Base-by-base conservation (phyloP, 1,284 basidiomycete genomes). In the Tilletia indica region DNA sequence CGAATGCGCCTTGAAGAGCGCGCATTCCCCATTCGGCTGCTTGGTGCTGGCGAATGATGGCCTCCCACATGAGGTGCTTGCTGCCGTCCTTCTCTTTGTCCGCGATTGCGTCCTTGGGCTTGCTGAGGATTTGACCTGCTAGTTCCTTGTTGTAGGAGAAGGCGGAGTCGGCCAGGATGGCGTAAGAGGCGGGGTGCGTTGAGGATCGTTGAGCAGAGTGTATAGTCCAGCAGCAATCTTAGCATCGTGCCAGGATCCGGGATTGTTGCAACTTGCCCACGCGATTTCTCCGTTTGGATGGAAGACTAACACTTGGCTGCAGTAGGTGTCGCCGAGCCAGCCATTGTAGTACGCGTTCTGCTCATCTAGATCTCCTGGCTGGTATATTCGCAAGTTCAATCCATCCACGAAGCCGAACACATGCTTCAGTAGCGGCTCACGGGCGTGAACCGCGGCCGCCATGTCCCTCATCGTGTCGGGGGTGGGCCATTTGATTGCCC, bases 361-460 rank as follows among this genome's bases (percentile, higher is more conserved):
- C 48, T 49, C 48, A n/a, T 49, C 48, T 14, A 49, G 12, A 49
- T 49, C 48, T 49, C 48, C 48, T 49, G 48, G 48, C n/a, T 49
- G 48, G 12, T 49, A n/a, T 49, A 49, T 49, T 12, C 48, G 48
- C 12, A 49, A n/a, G 48, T 49, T 49, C 14, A 49, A n/a, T 14
- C 48, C 48, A n/a, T 49, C 48, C 48, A 49, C 48, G n/a, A 49
- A 49, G 48, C 48, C 48, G 48, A 49, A 49, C 48, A 49, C 48
- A 14, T n/a, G 14, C 12, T 49, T 12, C 12, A 49, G 48, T n/a
- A 49, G 25, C 25, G 25, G 25, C 25, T 31, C 25, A 31, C 25
- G 25, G 25, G 25, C 25, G 25, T 31, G 25, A n/a, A 49, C n/a
- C 48, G 48, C 48, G n/a, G 48, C n/a, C n/a, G 48, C 48, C 48